These are phyloP conservation scores for Fistulifera pelliculosa DNA, from an alignment of 108 stramenopile species.

Conservation along the genomic window DNA sequence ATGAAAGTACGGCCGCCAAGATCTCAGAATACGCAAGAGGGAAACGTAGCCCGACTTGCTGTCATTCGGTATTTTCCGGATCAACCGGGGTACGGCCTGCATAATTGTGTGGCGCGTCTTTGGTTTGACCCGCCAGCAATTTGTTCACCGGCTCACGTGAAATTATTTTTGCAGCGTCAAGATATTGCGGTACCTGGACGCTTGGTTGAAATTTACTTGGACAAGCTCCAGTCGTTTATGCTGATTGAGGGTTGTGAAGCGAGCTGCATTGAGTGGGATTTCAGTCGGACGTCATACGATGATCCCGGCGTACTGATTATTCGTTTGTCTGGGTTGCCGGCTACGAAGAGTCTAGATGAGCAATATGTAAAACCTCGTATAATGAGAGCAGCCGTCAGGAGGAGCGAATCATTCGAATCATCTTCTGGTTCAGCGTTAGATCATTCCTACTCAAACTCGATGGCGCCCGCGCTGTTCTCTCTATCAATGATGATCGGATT, in stretches of 20 bases:
- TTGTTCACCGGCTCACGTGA: slow-evolving; percentile 16
- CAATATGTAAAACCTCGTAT: too few species aligned
- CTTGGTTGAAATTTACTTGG: slow-evolving; percentile 28
- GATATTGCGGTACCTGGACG: slow-evolving; percentile 13
- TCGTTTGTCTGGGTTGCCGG: slow-evolving; percentile 17
- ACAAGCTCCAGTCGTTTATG: slow-evolving; percentile 31
- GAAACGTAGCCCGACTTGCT: slow-evolving; percentile 7
- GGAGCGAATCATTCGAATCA: too few species aligned
- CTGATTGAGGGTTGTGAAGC: slow-evolving; percentile 19
- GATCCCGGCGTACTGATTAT: slow-evolving; percentile 27
- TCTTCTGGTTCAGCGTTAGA: too few species aligned
- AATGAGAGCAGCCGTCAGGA: too few species aligned
- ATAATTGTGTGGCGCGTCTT: slow-evolving; percentile 21
- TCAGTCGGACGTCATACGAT: slow-evolving; percentile 6
- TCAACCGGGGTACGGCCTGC: slow-evolving; percentile 30
- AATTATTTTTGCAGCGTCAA: slow-evolving; percentile 13
- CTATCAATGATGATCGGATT: slow-evolving; percentile 20
- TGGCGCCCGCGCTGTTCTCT: slow-evolving; percentile 23
- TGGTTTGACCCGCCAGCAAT: slow-evolving; percentile 25
- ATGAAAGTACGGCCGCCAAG: too few species aligned
- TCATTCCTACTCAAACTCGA: slow-evolving; percentile 9
- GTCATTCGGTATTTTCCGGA: slow-evolving; percentile 32
- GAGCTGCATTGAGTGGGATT: slow-evolving; percentile 20
- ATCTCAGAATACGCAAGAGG: too few species aligned
- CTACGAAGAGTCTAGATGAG: too few species aligned